These are phyloP conservation scores for Geotrichum candidum DNA, from an alignment of 1,139 yeast species.

Conservation along the genomic window DNA sequence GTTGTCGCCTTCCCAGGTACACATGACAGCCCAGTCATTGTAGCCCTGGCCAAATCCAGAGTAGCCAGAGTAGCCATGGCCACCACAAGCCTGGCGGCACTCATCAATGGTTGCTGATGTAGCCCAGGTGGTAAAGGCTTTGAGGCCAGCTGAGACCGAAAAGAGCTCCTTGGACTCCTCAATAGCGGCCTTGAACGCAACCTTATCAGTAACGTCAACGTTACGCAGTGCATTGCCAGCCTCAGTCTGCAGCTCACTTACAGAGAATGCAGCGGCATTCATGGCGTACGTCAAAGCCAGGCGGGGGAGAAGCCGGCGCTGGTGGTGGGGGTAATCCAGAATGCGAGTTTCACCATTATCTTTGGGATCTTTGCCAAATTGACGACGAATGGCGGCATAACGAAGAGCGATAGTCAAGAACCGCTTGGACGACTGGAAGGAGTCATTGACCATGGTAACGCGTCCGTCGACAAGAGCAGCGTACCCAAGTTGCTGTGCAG, in stretches of 20 bases:
- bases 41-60: constrained; percentile 81
- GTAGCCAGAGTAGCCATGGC: constrained; percentile 84
- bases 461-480: constrained; percentile 82
- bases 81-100: constrained; percentile 90
- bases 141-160: constrained; percentile 76
- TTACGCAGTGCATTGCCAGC: constrained; percentile 48
- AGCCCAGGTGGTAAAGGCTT: constrained; percentile 81
- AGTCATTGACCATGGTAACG: constrained; percentile 79
- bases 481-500: constrained; percentile 81
- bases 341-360: constrained; percentile 38
- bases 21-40: constrained; percentile 86
- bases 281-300: constrained; percentile 69
- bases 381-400: constrained; percentile 82
- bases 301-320: constrained; percentile 73
- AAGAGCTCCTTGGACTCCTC: constrained; percentile 64
- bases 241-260: constrained; percentile 44
- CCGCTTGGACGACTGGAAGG: constrained; percentile 70
- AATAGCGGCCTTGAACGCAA: constrained; percentile 41
- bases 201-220: constrained; percentile 30
- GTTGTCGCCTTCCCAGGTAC: constrained; percentile 96
- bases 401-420: constrained; percentile 76
- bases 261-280: constrained; percentile 61
- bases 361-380: constrained; percentile 50
- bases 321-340: constrained; percentile 78
- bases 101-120: constrained; percentile 71